phyloP scores from a whole-genome alignment of 2,329 filamentous ascomycete genomes.

The Rosellinia necatrix region DNA sequence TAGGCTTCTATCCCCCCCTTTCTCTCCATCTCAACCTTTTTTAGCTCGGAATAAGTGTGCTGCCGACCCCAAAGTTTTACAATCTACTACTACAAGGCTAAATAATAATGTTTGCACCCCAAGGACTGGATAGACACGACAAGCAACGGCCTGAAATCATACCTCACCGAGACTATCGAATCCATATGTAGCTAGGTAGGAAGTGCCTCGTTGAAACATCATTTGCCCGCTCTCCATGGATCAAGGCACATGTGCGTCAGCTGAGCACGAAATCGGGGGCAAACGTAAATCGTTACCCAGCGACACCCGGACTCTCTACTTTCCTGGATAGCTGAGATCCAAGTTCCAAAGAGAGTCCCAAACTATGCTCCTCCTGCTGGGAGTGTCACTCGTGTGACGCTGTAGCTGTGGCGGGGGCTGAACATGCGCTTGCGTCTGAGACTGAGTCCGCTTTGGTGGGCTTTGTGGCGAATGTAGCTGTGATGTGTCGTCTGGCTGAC shows the following conservation, averaged over 20 bases:
- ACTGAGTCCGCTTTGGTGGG: conserved; percentile 28
- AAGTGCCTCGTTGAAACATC: too few species aligned
- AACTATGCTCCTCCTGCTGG: conserved; percentile 54
- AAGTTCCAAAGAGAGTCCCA: conserved; percentile 68
- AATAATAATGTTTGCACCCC: background rate
- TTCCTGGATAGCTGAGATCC: conserved; percentile 57
- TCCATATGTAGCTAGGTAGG: background rate
- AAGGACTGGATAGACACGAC: background rate
- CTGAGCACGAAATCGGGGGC: background rate
- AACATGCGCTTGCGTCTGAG: conserved; percentile 31
- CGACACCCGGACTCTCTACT: conserved; percentile 40
- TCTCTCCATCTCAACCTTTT: background rate
- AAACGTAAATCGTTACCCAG: background rate
- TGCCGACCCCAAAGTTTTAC: background rate
- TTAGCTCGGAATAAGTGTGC: background rate
- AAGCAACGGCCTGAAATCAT: too few species aligned
- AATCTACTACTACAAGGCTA: background rate
- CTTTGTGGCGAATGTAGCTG: conserved; percentile 28
- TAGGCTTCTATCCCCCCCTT: background rate
- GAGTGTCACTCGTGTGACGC: conserved; percentile 47
- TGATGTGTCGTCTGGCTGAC: conserved; percentile 28
- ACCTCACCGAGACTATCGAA: too few species aligned
- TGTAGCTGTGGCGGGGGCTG: conserved; percentile 35
- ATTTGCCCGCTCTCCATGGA: conserved; percentile 2
- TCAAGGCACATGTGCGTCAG: background rate